Evolutionary conservation across 2,329 filamentous ascomycete genomes (phyloP).

Genomic region (Hypoxylon sp.): DNA sequence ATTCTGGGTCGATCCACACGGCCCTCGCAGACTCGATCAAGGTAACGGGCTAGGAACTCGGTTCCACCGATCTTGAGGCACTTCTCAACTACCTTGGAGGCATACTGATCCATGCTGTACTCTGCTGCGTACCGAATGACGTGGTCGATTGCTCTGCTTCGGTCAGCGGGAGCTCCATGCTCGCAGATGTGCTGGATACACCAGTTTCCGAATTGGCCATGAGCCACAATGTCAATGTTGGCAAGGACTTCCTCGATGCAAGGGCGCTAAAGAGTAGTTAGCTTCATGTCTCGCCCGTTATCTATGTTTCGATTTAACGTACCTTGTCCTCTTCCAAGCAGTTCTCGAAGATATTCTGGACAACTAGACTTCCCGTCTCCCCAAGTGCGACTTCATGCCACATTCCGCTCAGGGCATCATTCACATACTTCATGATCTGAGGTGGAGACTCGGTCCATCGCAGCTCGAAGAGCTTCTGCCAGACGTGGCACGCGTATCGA

Average conservation of each 20-base stretch:
- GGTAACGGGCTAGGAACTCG: slow-evolving; percentile 92
- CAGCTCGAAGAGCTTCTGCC: slow-evolving; percentile 99
- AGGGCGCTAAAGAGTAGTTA: slow-evolving; percentile 75
- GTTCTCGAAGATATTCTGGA: slow-evolving; percentile 99
- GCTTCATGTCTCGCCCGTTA: slow-evolving; percentile 1
- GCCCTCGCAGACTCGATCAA: slow-evolving; percentile 93
- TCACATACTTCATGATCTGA: slow-evolving; percentile 98
- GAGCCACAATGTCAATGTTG: slow-evolving; percentile 96
- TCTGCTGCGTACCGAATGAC: slow-evolving; percentile 93
- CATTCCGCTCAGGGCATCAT: slow-evolving; percentile 94
- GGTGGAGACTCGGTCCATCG: slow-evolving; percentile 95
- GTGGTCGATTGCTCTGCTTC: slow-evolving; percentile 93
- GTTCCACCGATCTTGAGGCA: slow-evolving; percentile 95
- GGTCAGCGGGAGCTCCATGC: slow-evolving; percentile 91
- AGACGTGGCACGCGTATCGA: slow-evolving; percentile 98
- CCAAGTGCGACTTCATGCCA: slow-evolving; percentile 98
- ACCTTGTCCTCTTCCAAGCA: slow-evolving; percentile 99
- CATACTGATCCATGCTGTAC: slow-evolving; percentile 99
- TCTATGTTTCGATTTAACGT: slow-evolving; percentile 50
- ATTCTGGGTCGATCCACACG: slow-evolving; percentile 93
- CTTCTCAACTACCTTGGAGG: slow-evolving; percentile 99
- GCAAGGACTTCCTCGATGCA: slow-evolving; percentile 96
- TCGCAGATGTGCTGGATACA: slow-evolving; percentile 99
- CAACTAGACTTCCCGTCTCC: slow-evolving; percentile 96
- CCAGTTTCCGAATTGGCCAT: slow-evolving; percentile 99